Conservation (phyloP, 495 filamentous ascomycete genomes). For the Bryoglossum gracile region DNA sequence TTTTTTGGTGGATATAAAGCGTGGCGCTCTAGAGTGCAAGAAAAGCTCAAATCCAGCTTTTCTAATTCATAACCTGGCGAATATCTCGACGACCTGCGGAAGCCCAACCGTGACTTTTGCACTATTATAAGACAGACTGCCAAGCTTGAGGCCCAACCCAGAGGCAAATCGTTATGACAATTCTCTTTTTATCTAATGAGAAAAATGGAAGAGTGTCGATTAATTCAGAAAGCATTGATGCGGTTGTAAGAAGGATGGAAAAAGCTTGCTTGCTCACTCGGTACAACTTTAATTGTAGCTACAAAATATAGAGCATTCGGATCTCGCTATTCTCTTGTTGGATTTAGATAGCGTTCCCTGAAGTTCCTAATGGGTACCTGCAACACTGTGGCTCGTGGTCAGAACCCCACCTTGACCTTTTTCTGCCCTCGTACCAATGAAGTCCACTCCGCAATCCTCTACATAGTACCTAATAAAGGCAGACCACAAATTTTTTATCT, state of each 20-base stretch:
- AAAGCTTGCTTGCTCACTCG: slow-evolving; percentile 28
- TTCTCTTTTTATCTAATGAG: not conserved
- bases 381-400: too few relatives aligned
- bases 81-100: slow-evolving; percentile 4
- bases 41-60: slow-evolving; percentile 16
- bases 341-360: too few relatives aligned
- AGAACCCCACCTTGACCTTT: too few relatives aligned
- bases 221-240: slow-evolving; percentile 26
- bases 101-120: slow-evolving; percentile 11
- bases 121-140: slow-evolving; percentile 10
- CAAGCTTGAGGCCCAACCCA: slow-evolving; percentile 3
- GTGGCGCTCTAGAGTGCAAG: slow-evolving; percentile 6
- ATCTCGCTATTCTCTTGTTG: slow-evolving; percentile 22
- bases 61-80: slow-evolving; percentile 8
- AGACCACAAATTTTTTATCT: too few relatives aligned
- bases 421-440: too few relatives aligned
- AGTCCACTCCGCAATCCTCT: too few relatives aligned
- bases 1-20: slow-evolving; percentile 15
- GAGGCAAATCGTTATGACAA: too few relatives aligned
- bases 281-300: slow-evolving; percentile 29
- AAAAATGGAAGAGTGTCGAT: slow-evolving; percentile 15
- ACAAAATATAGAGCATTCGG: not conserved
- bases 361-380: too few relatives aligned
- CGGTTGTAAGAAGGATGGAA: slow-evolving; percentile 31
- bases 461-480: too few relatives aligned